Evolutionary conservation across 1,284 basidiomycete species (phyloP).

Genomic region (Leccinum fuscescens): DNA sequence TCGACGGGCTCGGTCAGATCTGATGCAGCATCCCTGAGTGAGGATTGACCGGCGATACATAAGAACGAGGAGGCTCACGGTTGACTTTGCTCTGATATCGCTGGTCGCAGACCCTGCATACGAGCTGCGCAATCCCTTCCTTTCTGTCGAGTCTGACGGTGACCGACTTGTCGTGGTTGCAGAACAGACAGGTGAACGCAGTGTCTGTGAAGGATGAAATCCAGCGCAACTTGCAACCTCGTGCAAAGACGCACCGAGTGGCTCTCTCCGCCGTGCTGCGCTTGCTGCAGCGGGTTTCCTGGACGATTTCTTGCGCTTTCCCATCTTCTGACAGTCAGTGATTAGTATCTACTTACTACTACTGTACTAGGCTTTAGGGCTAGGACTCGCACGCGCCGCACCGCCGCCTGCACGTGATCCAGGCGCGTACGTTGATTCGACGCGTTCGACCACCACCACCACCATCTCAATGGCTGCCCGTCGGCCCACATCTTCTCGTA

Average conservation of each 20-base stretch:
- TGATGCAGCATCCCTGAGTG: constrained; percentile 14
- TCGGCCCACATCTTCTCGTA: constrained; percentile 22
- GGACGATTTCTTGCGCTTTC: constrained; percentile 85
- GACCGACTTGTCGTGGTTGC: constrained; percentile 88
- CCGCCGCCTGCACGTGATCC: constrained; percentile 33
- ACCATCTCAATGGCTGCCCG: constrained; percentile 31
- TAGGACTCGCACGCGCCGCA: neutral
- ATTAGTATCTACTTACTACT: neutral
- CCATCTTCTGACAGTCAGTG: constrained; percentile 45
- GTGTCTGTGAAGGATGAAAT: constrained; percentile 49
- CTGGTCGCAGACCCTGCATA: constrained; percentile 80
- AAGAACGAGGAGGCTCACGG: constrained; percentile 50
- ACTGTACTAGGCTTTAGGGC: neutral
- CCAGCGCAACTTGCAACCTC: constrained; percentile 5
- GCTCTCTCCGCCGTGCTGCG: constrained; percentile 57
- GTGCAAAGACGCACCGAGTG: constrained; percentile 56
- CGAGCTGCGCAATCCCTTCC: constrained; percentile 74
- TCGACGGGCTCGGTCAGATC: constrained; percentile 87
- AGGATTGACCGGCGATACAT: constrained; percentile 16
- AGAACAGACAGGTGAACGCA: constrained; percentile 83
- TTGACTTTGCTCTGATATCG: constrained; percentile 81
- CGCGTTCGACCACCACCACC: constrained; percentile 19
- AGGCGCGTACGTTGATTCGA: constrained; percentile 28
- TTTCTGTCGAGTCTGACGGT: constrained; percentile 83
- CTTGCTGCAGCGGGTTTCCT: constrained; percentile 58